These are phyloP conservation scores for Didymella lethalis DNA, from an alignment of 2,329 filamentous ascomycete genomes.

Conservation along the genomic window DNA sequence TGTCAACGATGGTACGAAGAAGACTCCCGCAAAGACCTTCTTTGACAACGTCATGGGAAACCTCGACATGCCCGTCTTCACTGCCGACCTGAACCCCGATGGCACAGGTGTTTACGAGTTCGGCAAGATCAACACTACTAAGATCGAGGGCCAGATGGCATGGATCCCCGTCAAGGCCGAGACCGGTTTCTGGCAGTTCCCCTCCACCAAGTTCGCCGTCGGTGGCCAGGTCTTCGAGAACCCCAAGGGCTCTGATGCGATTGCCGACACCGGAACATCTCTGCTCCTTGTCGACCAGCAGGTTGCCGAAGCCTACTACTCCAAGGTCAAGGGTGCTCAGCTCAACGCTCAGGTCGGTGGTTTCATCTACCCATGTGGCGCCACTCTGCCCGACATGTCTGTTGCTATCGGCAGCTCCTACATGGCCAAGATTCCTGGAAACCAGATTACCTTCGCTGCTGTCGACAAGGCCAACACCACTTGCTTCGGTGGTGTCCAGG, in stretches of 20 bases:
- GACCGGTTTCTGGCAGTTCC: conserved; percentile 74
- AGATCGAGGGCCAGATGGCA: conserved; percentile 69
- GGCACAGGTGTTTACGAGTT: conserved; percentile 75
- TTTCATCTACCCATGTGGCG: conserved; percentile 55
- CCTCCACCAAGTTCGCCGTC: conserved; percentile 65
- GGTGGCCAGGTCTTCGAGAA: conserved; percentile 63
- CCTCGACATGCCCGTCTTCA: conserved; percentile 73
- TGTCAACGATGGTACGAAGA: conserved; percentile 58
- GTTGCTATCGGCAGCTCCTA: conserved; percentile 65
- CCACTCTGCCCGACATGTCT: conserved; percentile 54
- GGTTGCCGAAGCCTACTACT: conserved; percentile 59
- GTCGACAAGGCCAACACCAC: conserved; percentile 55
- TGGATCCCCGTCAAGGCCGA: conserved; percentile 69
- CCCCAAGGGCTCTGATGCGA: conserved; percentile 56
- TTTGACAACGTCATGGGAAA: conserved; percentile 72
- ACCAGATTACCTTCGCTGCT: conserved; percentile 51
- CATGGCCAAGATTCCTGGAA: conserved; percentile 65
- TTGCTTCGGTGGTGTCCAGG: conserved; percentile 75
- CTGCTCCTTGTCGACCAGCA: conserved; percentile 66
- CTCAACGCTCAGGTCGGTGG: conserved; percentile 51
- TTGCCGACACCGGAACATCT: conserved; percentile 66
- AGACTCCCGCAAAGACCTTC: conserved; percentile 72
- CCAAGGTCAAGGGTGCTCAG: conserved; percentile 50
- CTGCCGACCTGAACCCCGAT: conserved; percentile 70
- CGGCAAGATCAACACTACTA: conserved; percentile 69